A percentile compares a stretch with the other conserved stretches of the same genome.
Evolutionary conservation across 106 monocot genomes (phyloP).

Genomic region (Triglochin maritima): DNA sequence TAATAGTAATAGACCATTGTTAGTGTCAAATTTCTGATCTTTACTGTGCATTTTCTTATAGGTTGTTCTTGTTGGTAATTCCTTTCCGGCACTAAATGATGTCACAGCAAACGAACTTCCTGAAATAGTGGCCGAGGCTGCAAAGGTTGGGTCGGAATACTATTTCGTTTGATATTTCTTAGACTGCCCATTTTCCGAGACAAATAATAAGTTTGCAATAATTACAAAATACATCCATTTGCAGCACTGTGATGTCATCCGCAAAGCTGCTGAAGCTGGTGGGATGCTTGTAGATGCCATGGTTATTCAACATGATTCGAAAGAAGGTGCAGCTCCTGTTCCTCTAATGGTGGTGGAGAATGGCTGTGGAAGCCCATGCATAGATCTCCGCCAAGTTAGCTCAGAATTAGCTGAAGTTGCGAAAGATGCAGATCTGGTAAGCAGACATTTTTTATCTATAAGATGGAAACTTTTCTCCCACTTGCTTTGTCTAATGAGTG

Average conservation of each 20-base stretch:
- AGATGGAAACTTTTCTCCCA: no score
- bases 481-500: no score
- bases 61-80: conserved; percentile 95
- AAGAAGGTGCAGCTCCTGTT: conserved; percentile 37
- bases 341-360: conserved; percentile 95
- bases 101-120: conserved; percentile 96
- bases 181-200: neutral
- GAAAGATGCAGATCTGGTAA: conserved; percentile 93
- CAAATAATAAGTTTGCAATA: neutral
- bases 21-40: no score
- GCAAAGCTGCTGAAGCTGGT: conserved; percentile 98
- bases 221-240: neutral
- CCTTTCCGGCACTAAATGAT: conserved; percentile 94
- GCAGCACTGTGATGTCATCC: conserved; percentile 86
- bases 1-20: no score
- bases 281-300: conserved; percentile 91
- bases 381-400: conserved; percentile 93
- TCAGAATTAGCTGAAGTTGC: conserved; percentile 87
- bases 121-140: conserved; percentile 98
- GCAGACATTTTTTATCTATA: neutral
- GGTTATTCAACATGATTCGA: conserved; percentile 45
- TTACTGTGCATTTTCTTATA: conserved; percentile 14
- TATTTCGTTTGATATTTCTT: neutral
- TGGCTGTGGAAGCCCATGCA: conserved; percentile 89
- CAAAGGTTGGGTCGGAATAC: conserved; percentile 48